Evolutionary conservation across 441 rosid species (phyloP).

Genomic region (Corymbia citriodora): DNA sequence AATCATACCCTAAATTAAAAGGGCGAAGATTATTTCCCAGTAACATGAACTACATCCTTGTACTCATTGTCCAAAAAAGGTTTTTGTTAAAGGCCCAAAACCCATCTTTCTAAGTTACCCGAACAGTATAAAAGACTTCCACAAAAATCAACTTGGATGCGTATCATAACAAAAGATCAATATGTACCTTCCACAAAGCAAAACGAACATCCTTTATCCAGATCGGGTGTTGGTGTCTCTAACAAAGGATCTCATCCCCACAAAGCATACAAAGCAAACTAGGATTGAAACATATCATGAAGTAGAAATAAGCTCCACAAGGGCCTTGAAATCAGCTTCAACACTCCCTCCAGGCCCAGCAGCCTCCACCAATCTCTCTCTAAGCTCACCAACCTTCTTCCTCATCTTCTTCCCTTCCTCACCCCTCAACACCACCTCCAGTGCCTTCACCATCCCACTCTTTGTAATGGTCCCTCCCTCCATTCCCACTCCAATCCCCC

Average conservation of each 20-base stretch:
- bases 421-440: too few species aligned
- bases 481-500: too few species aligned
- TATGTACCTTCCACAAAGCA: neutral
- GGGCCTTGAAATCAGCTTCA: neutral
- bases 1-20: neutral
- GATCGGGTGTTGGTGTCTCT: neutral
- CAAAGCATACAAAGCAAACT: neutral
- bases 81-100: neutral
- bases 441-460: too few species aligned
- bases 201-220: neutral
- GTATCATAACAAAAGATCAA: neutral
- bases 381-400: too few species aligned
- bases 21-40: neutral
- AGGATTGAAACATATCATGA: neutral
- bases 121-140: neutral
- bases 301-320: neutral
- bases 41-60: neutral
- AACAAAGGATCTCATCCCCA: neutral
- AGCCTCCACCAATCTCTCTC: too few species aligned
- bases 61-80: neutral
- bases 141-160: neutral
- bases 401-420: too few species aligned
- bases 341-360: too few species aligned
- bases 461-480: too few species aligned
- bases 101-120: neutral